A percentile compares a stretch with the other conserved stretches of the same genome.
Evolutionary conservation across 371 early-diverging fungal species (phyloP).

Genomic region (Mortierella polycephala): DNA sequence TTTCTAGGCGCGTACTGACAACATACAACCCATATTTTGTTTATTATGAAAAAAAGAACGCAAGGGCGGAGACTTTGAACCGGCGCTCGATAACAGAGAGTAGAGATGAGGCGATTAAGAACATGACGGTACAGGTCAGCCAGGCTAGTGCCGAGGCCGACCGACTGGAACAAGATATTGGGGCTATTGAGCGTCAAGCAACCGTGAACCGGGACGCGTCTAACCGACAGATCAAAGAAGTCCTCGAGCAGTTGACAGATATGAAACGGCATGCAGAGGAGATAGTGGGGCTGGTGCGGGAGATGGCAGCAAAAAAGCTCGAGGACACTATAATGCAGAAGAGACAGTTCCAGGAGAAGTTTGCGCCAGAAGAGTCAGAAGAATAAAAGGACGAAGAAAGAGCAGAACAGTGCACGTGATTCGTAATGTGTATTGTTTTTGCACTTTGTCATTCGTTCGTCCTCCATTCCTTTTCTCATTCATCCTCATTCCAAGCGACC

Average conservation of each 20-base stretch:
- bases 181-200: conserved; percentile 40
- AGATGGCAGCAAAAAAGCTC: conserved; percentile 35
- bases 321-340: conserved; percentile 10
- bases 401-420: not conserved
- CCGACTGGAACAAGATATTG: conserved; percentile 32
- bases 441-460: not conserved
- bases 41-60: conserved; percentile 12
- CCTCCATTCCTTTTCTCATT: not conserved
- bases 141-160: conserved; percentile 30
- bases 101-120: conserved; percentile 24
- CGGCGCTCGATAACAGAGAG: conserved; percentile 23
- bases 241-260: conserved; percentile 21
- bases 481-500: too few species aligned
- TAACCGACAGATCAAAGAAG: conserved; percentile 25
- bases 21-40: not conserved
- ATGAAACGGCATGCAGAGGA: conserved; percentile 43
- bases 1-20: not conserved
- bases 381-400: not conserved
- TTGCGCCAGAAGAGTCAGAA: not conserved
- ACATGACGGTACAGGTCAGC: conserved; percentile 18
- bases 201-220: conserved; percentile 25
- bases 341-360: conserved; percentile 4
- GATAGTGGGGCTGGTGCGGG: conserved; percentile 30
- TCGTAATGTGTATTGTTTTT: not conserved
- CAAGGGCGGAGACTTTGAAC: conserved; percentile 14